A percentile compares a stretch with the other conserved stretches of the same genome.
Evolutionary conservation across 208 protist genomes (phyloP).

Genomic region (Trypanosomatidae sp.): DNA sequence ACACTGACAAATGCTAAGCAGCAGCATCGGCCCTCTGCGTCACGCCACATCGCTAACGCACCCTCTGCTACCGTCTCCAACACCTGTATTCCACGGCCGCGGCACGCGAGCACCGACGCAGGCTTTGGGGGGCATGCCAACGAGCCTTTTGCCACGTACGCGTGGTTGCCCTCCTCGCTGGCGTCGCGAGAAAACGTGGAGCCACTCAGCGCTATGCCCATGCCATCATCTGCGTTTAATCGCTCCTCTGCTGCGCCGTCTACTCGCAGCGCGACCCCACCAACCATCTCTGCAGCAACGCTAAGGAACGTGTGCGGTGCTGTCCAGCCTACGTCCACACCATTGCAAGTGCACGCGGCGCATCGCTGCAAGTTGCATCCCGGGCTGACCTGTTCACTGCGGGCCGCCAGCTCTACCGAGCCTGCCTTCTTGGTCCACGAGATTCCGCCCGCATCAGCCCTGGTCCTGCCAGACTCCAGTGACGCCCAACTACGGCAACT

Average conservation of each 20-base stretch:
- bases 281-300: neutral
- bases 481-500: slow-evolving; percentile 3
- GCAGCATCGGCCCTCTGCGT: neutral
- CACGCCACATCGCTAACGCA: neutral
- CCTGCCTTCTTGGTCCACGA: neutral
- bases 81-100: neutral
- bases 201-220: neutral
- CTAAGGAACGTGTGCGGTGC: neutral
- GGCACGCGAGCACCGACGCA: neutral
- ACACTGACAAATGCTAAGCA: neutral
- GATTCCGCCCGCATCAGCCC: neutral
- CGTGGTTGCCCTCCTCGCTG: neutral
- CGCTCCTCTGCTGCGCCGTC: neutral
- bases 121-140: neutral
- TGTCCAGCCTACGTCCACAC: neutral
- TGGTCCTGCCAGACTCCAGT: slow-evolving; percentile 8
- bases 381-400: neutral
- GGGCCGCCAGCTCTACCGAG: neutral
- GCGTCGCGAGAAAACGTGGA: neutral
- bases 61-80: neutral
- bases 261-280: neutral
- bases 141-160: neutral
- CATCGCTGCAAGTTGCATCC: neutral
- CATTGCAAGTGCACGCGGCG: neutral
- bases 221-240: neutral